Conservation (phyloP, 2,329 filamentous ascomycete genomes). For the Diaporthe sp. region DNA sequence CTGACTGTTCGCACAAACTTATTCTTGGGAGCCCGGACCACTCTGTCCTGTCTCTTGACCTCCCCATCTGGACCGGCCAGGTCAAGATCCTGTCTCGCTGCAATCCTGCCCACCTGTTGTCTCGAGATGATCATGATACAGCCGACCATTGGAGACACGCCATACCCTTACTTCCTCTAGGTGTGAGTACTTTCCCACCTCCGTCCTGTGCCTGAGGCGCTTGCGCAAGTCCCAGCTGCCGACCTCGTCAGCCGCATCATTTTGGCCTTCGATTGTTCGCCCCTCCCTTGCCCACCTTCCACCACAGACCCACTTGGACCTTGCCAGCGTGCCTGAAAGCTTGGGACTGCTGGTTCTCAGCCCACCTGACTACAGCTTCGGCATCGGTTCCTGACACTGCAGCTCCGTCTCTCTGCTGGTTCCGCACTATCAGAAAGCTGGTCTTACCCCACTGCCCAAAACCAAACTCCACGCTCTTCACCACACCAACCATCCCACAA, state of each 20-base stretch:
- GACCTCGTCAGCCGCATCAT: background rate
- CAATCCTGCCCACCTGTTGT: constrained; percentile 4
- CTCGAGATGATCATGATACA: constrained; percentile 32
- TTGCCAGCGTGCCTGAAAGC: constrained; percentile 5
- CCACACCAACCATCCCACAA: background rate
- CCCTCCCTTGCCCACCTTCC: constrained; percentile 27
- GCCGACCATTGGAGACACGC: constrained; percentile 25
- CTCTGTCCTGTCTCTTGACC: background rate
- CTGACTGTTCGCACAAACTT: constrained; percentile 14
- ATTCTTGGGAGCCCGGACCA: background rate
- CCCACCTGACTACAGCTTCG: background rate
- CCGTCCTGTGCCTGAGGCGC: background rate
- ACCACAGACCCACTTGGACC: constrained; percentile 25
- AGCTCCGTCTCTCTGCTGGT: background rate
- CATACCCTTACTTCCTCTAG: constrained; percentile 21
- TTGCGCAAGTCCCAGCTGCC: background rate
- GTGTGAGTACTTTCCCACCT: constrained; percentile 2
- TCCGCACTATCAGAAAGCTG: background rate
- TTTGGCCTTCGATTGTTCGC: background rate
- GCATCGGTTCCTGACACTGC: background rate
- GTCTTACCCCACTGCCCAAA: background rate
- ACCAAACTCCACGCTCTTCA: background rate
- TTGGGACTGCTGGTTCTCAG: constrained; percentile 5
- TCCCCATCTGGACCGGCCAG: constrained; percentile 19
- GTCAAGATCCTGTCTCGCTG: constrained; percentile 22